phyloP scores from a whole-genome alignment of 1,284 basidiomycete species.

The Sporisorium exsertum region DNA sequence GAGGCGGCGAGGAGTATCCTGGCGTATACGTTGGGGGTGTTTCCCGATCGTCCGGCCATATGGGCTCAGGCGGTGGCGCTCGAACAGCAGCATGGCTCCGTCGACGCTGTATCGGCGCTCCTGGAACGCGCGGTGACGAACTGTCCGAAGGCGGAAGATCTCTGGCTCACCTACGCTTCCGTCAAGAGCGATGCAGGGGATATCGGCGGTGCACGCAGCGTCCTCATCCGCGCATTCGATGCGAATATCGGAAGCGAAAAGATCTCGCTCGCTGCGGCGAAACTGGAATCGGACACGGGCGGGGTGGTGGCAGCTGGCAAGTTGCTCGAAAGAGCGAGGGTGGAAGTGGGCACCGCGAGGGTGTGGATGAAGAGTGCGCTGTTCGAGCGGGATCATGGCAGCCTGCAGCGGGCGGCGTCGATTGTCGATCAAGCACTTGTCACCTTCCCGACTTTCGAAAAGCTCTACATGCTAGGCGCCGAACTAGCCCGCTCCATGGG shows the following conservation, averaged over 20 bases:
- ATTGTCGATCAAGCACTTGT: conserved; percentile 80
- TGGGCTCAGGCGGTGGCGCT: conserved; percentile 92
- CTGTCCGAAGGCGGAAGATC: conserved; percentile 91
- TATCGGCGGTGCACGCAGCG: conserved; percentile 84
- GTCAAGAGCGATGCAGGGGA: conserved; percentile 88
- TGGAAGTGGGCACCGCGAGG: conserved; percentile 88
- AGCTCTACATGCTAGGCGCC: conserved; percentile 95
- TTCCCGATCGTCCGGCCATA: conserved; percentile 82
- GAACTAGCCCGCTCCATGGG: conserved; percentile 77
- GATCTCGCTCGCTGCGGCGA: conserved; percentile 96
- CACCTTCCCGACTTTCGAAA: conserved; percentile 87
- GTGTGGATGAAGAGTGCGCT: conserved; percentile 99
- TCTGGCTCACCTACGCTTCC: conserved; percentile 97
- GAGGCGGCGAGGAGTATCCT: conserved; percentile 87
- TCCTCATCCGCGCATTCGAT: conserved; percentile 89
- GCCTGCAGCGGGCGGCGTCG: conserved; percentile 79
- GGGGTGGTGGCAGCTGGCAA: conserved; percentile 86
- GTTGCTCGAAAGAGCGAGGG: conserved; percentile 86
- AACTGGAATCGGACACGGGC: conserved; percentile 93
- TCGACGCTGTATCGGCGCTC: conserved; percentile 83
- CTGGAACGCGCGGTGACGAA: conserved; percentile 84
- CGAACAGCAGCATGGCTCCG: conserved; percentile 87
- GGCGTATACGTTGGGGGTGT: conserved; percentile 90
- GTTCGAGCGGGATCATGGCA: conserved; percentile 89
- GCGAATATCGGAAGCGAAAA: conserved; percentile 96